Evolutionary conservation across 2,329 filamentous ascomycete species (phyloP).

Genomic region (Fusarium musae): DNA sequence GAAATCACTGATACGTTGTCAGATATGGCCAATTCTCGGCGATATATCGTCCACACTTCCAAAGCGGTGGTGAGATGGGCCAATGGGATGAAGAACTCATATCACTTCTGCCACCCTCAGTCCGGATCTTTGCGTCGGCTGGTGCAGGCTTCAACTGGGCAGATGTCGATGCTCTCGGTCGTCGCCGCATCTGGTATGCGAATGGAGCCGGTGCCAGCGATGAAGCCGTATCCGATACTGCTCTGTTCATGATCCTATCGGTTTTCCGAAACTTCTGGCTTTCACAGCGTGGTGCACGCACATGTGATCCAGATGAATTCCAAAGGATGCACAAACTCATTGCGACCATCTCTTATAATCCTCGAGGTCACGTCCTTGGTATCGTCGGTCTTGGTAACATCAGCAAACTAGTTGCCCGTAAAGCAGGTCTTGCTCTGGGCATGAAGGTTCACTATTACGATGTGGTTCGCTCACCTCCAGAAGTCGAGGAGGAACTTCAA

Average conservation of each 20-base stretch:
- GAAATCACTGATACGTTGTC: neutral
- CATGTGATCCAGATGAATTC: conserved; percentile 30
- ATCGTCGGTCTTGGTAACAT: conserved; percentile 64
- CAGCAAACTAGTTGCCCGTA: conserved; percentile 59
- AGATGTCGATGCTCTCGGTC: conserved; percentile 59
- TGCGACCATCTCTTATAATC: conserved; percentile 58
- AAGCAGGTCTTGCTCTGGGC: conserved; percentile 56
- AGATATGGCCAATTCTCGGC: conserved; percentile 49
- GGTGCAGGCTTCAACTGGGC: conserved; percentile 74
- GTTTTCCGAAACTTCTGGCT: conserved; percentile 63
- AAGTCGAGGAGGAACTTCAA: conserved; percentile 46
- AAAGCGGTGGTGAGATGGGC: conserved; percentile 72
- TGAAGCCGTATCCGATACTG: conserved; percentile 57
- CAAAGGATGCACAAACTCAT: conserved; percentile 31
- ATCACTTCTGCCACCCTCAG: conserved; percentile 60
- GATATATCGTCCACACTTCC: conserved; percentile 67
- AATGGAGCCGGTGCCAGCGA: conserved; percentile 56
- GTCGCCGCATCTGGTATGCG: conserved; percentile 54
- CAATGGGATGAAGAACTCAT: conserved; percentile 69
- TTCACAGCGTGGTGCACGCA: conserved; percentile 45
- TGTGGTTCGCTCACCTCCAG: conserved; percentile 41
- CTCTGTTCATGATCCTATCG: conserved; percentile 55
- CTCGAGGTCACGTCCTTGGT: conserved; percentile 59
- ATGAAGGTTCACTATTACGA: conserved; percentile 68
- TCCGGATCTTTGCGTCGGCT: conserved; percentile 68